Base-by-base conservation (phyloP, 805 yeast species). In the Diddensiella caesifluorescens region DNA sequence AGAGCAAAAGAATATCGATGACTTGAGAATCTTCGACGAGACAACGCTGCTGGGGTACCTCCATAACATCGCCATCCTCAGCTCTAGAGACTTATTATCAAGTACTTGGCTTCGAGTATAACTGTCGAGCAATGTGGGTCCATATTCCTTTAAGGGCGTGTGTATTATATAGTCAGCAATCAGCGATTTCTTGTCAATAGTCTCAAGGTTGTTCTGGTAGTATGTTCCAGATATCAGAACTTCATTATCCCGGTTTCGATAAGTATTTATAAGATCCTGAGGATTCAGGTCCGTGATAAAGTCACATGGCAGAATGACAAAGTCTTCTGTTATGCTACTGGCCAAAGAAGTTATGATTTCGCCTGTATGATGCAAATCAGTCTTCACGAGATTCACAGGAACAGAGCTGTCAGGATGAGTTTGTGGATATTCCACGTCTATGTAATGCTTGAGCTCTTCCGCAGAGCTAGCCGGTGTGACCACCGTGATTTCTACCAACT, bases 261-360 rank as follows among this genome's bases (percentile, higher is more conserved):
- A 89, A 38, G 82, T 83, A 56, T 90, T 95, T 34, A 88, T 77
- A 23, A 92, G 70, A 15, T 82, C 81, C 55, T 85, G 90, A 7
- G 97, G 95, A 3, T 95, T 95, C 28, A 90, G 68, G 58, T 89
- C 90, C 2, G 97, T 88, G 41, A 94, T 70, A 59, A 92, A 85
- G 61, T 94, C 98, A 65, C 97, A 90, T 5, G 97, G 97, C 42
- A 92, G 64, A 23, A 92, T 62, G n/a, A 88, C 85, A 55, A 87
- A 80, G 57, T 80, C 80, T 25, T 70, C 56, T 39, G 51, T 52
- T 38, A 50, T 46, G 29, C 37, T 45, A 19, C 20, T 26, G 20
- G 41, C 38, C 29, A 49, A 30, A 5, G 39, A 38, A 7, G 21
- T 28, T n/a, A 53, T 38, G 15, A 47, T 41, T 31, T 52, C 54